Evolutionary conservation across 306 rosid species (phyloP).

Genomic region (Acacia acuminata): DNA sequence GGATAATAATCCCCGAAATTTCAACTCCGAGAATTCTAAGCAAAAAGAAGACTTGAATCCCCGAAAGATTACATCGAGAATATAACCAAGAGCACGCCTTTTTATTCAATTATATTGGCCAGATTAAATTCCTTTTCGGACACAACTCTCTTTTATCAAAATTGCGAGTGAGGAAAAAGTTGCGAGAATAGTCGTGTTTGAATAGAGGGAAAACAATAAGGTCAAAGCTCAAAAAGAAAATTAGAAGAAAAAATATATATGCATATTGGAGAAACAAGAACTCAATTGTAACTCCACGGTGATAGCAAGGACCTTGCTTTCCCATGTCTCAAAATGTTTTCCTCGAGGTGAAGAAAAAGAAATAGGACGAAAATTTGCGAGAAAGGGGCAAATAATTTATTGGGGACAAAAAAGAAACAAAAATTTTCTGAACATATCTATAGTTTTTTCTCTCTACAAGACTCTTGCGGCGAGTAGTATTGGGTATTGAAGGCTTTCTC

Average conservation of each 20-base stretch:
- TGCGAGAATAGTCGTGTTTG: conserved; percentile 24
- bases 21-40: conserved; percentile 29
- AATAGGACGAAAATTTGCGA: conserved; percentile 47
- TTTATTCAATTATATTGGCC: conserved; percentile 31
- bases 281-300: conserved; percentile 99
- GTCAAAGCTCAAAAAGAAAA: conserved; percentile 29
- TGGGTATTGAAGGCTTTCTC: conserved; percentile 46
- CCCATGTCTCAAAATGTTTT: conserved; percentile 77
- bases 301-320: conserved; percentile 99
- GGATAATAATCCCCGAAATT: conserved; percentile 38
- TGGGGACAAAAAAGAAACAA: conserved; percentile 23
- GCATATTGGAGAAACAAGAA: conserved; percentile 76
- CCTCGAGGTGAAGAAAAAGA: conserved; percentile 46
- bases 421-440: conserved; percentile 37
- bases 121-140: conserved; percentile 27
- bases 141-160: conserved; percentile 34
- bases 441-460: conserved; percentile 41
- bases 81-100: conserved; percentile 26
- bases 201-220: conserved; percentile 14
- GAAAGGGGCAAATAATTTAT: conserved; percentile 17
- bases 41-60: conserved; percentile 35
- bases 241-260: not conserved
- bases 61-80: conserved; percentile 36
- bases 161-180: conserved; percentile 32
- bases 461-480: conserved; percentile 36